These are phyloP conservation scores for Cunninghamia lanceolata DNA, from an alignment of 75 land plant species.

Conservation along the genomic window DNA sequence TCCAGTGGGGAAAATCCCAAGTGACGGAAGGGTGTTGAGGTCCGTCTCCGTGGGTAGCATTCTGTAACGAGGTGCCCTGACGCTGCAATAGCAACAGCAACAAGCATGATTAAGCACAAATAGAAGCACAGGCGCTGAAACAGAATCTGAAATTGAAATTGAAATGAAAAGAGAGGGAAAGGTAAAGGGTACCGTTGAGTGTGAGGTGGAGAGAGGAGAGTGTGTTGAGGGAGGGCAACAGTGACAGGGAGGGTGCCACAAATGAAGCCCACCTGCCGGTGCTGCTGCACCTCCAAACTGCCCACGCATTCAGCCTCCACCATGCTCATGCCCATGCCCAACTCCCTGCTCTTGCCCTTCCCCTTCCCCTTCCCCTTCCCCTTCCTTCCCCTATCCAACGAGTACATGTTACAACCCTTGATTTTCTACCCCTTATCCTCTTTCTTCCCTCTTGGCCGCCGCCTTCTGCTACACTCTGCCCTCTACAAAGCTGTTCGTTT, in stretches of 20 bases:
- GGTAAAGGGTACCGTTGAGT: slow-evolving; percentile 6
- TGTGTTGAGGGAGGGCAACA: slow-evolving; percentile 23
- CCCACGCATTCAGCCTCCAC: slow-evolving; percentile 66
- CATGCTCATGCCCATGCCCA: not conserved
- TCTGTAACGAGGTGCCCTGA: slow-evolving; percentile 80
- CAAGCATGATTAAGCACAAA: not conserved
- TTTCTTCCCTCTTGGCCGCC: too few relatives aligned
- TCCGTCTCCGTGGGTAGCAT: slow-evolving; percentile 95
- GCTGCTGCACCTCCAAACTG: slow-evolving; percentile 56
- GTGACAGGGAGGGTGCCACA: slow-evolving; percentile 96
- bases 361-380: not conserved
- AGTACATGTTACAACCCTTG: too few relatives aligned
- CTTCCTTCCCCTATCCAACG: not conserved
- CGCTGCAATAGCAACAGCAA: slow-evolving; percentile 28
- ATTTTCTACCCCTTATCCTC: too few relatives aligned
- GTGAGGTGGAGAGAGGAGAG: slow-evolving; percentile 9
- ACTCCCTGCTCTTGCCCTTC: not conserved
- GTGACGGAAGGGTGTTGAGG: slow-evolving; percentile 70
- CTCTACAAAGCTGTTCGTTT: too few relatives aligned
- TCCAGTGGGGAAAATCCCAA: slow-evolving; percentile 28
- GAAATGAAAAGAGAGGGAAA: slow-evolving; percentile 7
- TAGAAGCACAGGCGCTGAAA: not conserved
- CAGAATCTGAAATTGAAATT: not conserved
- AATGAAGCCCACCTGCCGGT: slow-evolving; percentile 70
- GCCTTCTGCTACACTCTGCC: too few relatives aligned